Evolutionary conservation across 768 basidiomycete genomes (phyloP), one percentile per base, ranked within the genome.

Genomic region (Leucosporidium scottii): DNA sequence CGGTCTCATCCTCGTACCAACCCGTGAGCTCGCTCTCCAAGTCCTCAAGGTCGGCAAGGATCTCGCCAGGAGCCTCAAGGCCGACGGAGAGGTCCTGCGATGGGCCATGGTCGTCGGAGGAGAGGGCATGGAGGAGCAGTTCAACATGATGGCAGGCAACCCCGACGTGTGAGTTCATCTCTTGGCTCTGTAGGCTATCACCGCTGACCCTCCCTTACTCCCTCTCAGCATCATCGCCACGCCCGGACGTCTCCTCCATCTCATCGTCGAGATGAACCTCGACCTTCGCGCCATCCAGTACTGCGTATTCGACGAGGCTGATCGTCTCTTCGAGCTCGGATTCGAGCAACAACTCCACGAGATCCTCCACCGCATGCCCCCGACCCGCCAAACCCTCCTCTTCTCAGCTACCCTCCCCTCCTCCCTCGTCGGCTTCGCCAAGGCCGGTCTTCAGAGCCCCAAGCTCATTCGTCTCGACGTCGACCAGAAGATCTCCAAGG

Each of bases 51-150:
- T 97, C 1, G 96, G 96, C 0, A 98, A 98, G 78, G 90, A 92
- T 75, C 82, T 98, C n/a, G 84, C 87, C 18, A 81, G 92, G 68
- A 90, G 91, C 5, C 91, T 89, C 84, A 83, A 85, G 72, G 90
- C 90, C 3, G 89, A 91, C 73, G 79, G 75, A 39, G 85, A 85
- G 68, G 79, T 68, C 53, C 77, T 97, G 57, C 82, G 92, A 60
- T 99, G 96, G 96, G 89, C 92, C 64, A 82, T 99, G 58, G 82
- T 98, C 51, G 93, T 99, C 21, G 96, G 96, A 71, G 96, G 96
- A 59, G 96, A 98, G 77, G 86, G 89, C 47, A 74, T 99, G 79
- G 92, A 98, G 70, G 91, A 93, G 75, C 96, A 99, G 77, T 99
- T 97, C 71, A 89, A 93, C 77, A 88, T 89, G 85, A 90, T 99